Base-by-base conservation (phyloP, 768 basidiomycete genomes). In the Termitomyces sp. region DNA sequence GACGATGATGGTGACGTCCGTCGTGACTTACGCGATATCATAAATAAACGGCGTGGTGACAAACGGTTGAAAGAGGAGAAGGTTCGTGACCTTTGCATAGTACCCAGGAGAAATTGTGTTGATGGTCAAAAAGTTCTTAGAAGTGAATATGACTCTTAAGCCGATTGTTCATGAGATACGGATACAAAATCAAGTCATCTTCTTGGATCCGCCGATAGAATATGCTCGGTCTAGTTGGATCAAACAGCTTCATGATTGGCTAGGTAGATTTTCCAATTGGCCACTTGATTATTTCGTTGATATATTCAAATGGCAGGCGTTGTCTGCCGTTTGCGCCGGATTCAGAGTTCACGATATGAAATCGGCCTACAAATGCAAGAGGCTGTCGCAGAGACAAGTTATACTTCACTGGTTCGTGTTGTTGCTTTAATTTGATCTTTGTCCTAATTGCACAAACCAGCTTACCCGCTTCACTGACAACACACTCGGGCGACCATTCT, bases 131-230 rank as follows among this genome's bases (percentile, higher is more conserved):
- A 56, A 92, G 90, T 80, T 83, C 68, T 64, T 87, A 65, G 91
- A 93, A 65, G 82, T 82, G 14, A 80, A 81, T 59, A 85, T 95
- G 81, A 78, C 80, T 2, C 70, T 98, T 62, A 87, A 90, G 63
- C 91, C 94, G 0, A 88, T 97, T 57, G 80, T 96, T 7, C 95
- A 98, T 70, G 96, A 98, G 70, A 91, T 98, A 61, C 84, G 95
- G 72, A 98, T 98, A 81, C 91, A 95, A 68, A 97, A 99, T 68
- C 97, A 99, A 69, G 93, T 98, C 62, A 98, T 99, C 71, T 98
- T 97, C 76, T 79, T 98, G 52, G 96, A 98, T 69, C 97, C 97
- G 28, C 97, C 97, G 58, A 92, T 98, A 75, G 96, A 98, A 70
- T 84, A 91, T 65, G 94, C 96, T 0, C 85, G 95, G 43, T 84